Evolutionary conservation across 176 grass and related monocot genomes (phyloP).

Genomic region (Chrysopogon serrulatus): DNA sequence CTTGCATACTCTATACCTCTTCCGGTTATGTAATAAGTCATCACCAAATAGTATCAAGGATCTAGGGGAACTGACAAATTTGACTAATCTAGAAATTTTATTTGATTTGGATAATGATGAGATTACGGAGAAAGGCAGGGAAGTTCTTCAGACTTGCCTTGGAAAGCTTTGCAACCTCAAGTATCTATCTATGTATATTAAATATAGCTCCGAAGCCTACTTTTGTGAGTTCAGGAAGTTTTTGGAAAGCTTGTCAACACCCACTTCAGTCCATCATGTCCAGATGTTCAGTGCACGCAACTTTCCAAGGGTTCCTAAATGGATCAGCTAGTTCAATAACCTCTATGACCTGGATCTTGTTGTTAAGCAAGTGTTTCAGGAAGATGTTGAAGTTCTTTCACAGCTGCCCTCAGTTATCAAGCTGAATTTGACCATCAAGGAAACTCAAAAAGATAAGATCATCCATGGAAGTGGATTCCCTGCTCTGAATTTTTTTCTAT

Average conservation of each 20-base stretch:
- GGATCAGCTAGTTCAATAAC: no score
- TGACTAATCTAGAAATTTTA: not conserved
- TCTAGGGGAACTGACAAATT: not conserved
- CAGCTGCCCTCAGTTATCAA: not conserved
- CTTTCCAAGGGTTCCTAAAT: not conserved
- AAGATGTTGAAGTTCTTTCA: not conserved
- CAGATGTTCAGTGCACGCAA: not conserved
- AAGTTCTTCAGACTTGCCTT: not conserved
- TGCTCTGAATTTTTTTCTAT: not conserved
- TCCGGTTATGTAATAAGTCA: not conserved
- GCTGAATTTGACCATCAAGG: not conserved
- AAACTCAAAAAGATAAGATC: not conserved
- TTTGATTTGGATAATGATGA: not conserved
- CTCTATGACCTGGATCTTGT: not conserved
- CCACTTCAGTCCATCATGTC: not conserved
- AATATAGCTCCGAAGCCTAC: not conserved
- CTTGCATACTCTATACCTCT: not conserved
- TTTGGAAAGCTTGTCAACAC: no score
- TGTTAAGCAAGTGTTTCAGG: not conserved
- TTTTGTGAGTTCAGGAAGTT: not conserved
- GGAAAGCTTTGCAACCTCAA: not conserved
- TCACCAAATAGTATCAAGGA: not conserved
- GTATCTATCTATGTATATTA: not conserved
- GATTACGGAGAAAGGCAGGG: not conserved
- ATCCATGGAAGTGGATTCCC: not conserved